Evolutionary conservation across 176 grass and related monocot genomes (phyloP), one percentile per base, ranked within the genome.

Genomic region (Tillandsia leiboldiana): DNA sequence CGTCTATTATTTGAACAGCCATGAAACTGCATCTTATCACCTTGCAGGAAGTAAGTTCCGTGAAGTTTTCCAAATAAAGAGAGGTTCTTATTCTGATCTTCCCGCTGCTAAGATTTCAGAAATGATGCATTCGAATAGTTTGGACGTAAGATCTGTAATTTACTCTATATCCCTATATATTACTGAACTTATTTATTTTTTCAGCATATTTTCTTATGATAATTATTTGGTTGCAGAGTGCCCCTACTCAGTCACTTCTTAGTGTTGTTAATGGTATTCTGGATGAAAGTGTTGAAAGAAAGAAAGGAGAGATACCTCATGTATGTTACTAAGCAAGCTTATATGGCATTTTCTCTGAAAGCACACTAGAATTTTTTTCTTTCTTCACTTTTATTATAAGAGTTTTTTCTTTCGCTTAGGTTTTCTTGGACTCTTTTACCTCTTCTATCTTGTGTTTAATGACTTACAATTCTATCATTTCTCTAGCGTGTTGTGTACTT

Each of bases 241-340:
- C 84, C 13, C 85, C 95, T 47, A 99, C 95, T 67, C 95, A 90
- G 26, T 94, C 90, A 63, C 95, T 99, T 76, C 85, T 99, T 61
- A 94, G 90, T 75, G 87, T 88, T 64, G 77, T 90, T 52, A 99
- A 94, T 47, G 90, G 90, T 52, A 94, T 99, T 88, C 82, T 99
- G 27, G 90, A 99, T 72, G 95, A 99, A 79, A 99, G 87, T 63
- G 94, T 99, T 82, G 90, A 94, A 67, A 90, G 82, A 74, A 99
- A 93, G 82, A 90, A 86, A 90, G 95, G 87, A 86, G 95, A 99
- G 84, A 99, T 88, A 78, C 87, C 90, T 64, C 95, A 99, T 78
- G 95, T 99, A 90, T 71, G 86, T 79, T 66, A 42, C 33, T 79
- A 26, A 64, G 58, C 58, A 50, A 54, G 50, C 65, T 10, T 42